These are phyloP conservation scores for Viridothelium virens DNA, from an alignment of 495 filamentous ascomycete genomes.

Conservation along the genomic window DNA sequence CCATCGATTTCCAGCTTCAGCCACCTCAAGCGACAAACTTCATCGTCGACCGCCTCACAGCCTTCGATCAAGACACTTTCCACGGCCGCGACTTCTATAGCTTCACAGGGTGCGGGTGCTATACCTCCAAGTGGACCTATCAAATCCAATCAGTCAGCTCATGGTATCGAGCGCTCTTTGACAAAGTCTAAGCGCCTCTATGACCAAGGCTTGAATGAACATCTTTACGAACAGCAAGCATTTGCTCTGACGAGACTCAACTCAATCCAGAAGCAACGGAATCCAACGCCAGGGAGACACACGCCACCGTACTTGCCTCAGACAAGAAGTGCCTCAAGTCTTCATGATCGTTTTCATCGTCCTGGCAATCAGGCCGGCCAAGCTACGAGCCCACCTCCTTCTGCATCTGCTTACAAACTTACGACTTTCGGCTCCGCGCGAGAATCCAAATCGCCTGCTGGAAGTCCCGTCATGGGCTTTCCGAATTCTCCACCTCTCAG, in stretches of 20 bases:
- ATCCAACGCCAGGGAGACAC: slow-evolving; percentile 45
- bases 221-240: slow-evolving; percentile 71
- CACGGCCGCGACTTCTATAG: slow-evolving; percentile 85
- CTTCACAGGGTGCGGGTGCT: slow-evolving; percentile 57
- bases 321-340: slow-evolving; percentile 49
- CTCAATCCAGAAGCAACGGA: slow-evolving; percentile 54
- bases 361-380: slow-evolving; percentile 40
- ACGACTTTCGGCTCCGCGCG: slow-evolving; percentile 29
- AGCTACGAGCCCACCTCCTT: slow-evolving; percentile 47
- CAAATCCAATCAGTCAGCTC: not conserved
- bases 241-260: slow-evolving; percentile 72
- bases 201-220: slow-evolving; percentile 72
- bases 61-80: slow-evolving; percentile 64
- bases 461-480: slow-evolving; percentile 40
- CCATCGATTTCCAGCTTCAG: slow-evolving; percentile 49
- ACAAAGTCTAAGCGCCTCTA: slow-evolving; percentile 73
- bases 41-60: slow-evolving; percentile 76
- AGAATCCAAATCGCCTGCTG: slow-evolving; percentile 26
- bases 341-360: slow-evolving; percentile 51
- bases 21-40: slow-evolving; percentile 71
- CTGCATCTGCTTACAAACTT: slow-evolving; percentile 28
- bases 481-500: slow-evolving; percentile 58
- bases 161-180: slow-evolving; percentile 36
- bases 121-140: slow-evolving; percentile 27
- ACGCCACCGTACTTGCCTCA: slow-evolving; percentile 27